Base-by-base conservation (phyloP, 1,284 basidiomycete species). In the Peniophora sp. region DNA sequence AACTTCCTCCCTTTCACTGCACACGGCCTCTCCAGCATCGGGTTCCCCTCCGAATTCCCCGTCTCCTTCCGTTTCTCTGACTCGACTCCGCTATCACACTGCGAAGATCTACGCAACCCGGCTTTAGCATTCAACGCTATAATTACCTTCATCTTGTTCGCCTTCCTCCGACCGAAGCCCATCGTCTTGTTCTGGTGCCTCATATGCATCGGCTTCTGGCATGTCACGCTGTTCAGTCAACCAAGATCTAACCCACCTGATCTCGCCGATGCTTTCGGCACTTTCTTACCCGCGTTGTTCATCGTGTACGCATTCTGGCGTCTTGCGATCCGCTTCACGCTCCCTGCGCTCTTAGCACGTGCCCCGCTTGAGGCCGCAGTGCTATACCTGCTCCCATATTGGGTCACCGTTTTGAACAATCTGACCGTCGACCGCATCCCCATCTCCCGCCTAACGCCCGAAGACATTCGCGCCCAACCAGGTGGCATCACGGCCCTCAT, bases 151-250 rank as follows among this genome's bases (percentile, higher is more conserved):
- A 59, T 81, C 34, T 69, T 93, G 24, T 88, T 89, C 59, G 71
- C 90, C 36, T 62, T 93, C 47, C 70, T 94, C 43, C 81, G 87
- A 2, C 89, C 89, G 0, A 79, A 75, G 60, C 74, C 84, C 2
- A 77, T 91, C 55, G 72, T 89, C 24, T 69, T 81, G 3, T 91
- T 78, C 67, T 89, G 85, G 86, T 84, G 77, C 53, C 69, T 94
- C 16, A 79, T 92, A 2, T 90, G 83, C 68, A 83, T 93, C 45
- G 92, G 92, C 0, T 94, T 81, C 63, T 94, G 92, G 92, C 91
- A 95, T 59, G 73, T 92, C 52, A 73, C 79, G 1, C 74, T 94
- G 23, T 90, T 90, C 58, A 89, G 87, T 1, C 86, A 93, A 61
- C 88, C 89, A 1, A 77, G 76, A 25, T 72, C 71, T 2, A 78